Base-by-base conservation (phyloP, 495 filamentous ascomycete species). In the Rusavskia elegans region DNA sequence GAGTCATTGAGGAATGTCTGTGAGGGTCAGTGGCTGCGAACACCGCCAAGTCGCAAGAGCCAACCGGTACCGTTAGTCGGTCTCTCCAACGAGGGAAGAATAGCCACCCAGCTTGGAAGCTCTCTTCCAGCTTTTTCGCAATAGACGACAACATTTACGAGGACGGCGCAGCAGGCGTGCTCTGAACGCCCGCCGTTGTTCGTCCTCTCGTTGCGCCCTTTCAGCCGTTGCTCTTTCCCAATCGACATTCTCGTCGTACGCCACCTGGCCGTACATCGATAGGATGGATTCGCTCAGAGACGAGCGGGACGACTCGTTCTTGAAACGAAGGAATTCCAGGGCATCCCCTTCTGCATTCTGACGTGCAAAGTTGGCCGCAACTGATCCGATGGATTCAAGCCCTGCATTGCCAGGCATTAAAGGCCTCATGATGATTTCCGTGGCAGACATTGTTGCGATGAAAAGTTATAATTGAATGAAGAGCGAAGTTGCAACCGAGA, bases 331-430 rank as follows among this genome's bases (percentile, higher is more conserved):
- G 29, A 17, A 50, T 5, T 50, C 48, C 48, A 16, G 4, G 2
- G 0, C 48, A 27, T 27, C 25, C 10, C 37, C 48, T 19, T 50
- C 48, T 37, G 16, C 48, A 8, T 20, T 7, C 16, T 23, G 45
- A 14, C 49, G 40, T 30, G 48, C 49, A 39, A 45, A 46, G 32
- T 50, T 56, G 17, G 49, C 49, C 17, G 19, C 20, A 1, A 56
- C 54, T n/a, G 36, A 50, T 39, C 54, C 54, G 20, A 56, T 56
- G 27, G 49, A 52, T 5, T 56, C 50, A 6, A 56, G 49, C 13
- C 40, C 44, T 3, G 36, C 29, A 25, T 52, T 52, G 39, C 19
- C 29, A 17, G 54, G 49, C 50, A 56, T 37, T 7, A 23, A 45
- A 25, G 54, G 49, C 11, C 23, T 19, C 40, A 56, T 42, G 49